These are phyloP conservation scores for Colletotrichum tanaceti DNA, from an alignment of 2,329 filamentous ascomycete genomes.

Conservation along the genomic window DNA sequence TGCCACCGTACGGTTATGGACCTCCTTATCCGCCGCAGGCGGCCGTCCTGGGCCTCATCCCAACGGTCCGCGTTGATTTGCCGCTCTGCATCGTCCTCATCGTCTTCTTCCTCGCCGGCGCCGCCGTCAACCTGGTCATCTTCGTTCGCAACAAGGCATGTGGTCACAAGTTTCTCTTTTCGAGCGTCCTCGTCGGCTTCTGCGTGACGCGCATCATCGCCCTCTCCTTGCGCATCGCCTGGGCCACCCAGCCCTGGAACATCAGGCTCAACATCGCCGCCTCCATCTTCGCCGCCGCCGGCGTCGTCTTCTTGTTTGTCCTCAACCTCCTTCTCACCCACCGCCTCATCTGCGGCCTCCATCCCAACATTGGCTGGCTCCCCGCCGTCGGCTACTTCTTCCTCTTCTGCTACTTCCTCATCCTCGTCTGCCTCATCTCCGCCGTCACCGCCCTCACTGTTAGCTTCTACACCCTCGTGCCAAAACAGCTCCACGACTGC, in stretches of 20 bases:
- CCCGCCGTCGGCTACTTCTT: conserved; percentile 63
- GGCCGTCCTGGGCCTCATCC: conserved; percentile 68
- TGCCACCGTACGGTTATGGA: conserved; percentile 43
- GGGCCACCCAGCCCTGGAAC: conserved; percentile 58
- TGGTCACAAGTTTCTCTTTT: conserved; percentile 70
- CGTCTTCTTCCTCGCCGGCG: conserved; percentile 65
- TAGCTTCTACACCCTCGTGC: conserved; percentile 73
- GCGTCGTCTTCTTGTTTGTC: conserved; percentile 80
- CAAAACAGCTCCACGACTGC: conserved; percentile 61
- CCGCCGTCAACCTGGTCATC: conserved; percentile 68
- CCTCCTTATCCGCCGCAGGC: conserved; percentile 54
- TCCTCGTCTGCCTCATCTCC: conserved; percentile 71
- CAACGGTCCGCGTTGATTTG: conserved; percentile 69
- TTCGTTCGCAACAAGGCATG: conserved; percentile 61
- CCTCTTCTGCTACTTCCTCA: conserved; percentile 66
- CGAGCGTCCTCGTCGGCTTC: conserved; percentile 68
- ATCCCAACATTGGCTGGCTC: conserved; percentile 78
- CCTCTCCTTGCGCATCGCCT: conserved; percentile 64
- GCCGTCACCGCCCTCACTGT: conserved; percentile 74
- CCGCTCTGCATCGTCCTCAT: conserved; percentile 74
- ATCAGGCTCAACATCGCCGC: conserved; percentile 66
- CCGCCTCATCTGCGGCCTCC: conserved; percentile 78
- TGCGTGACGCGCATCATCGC: conserved; percentile 66
- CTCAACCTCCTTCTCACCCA: conserved; percentile 83
- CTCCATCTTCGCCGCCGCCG: conserved; percentile 77